Conservation (phyloP, 2,329 filamentous ascomycete species). For the Neonectria coccinea region DNA sequence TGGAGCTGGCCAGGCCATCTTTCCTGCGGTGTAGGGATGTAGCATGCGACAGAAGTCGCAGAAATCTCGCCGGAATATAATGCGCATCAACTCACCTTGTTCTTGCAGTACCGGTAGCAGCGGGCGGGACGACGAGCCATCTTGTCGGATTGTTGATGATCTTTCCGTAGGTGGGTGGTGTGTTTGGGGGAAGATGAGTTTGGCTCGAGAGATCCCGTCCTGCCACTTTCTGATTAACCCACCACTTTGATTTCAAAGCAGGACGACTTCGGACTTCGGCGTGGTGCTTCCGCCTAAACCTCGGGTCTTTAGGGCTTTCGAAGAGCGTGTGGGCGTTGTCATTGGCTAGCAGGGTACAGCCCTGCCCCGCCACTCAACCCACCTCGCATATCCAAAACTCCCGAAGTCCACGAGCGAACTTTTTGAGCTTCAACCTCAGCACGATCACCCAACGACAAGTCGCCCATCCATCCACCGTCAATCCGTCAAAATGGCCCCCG, state of each 20-base stretch:
- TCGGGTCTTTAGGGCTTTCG: conserved; percentile 55
- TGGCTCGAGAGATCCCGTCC: conserved; percentile 44
- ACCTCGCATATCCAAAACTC: conserved; percentile 42
- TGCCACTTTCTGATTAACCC: conserved; percentile 48
- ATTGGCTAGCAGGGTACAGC: conserved; percentile 46
- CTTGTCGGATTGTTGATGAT: conserved; percentile 74
- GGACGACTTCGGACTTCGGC: conserved; percentile 43
- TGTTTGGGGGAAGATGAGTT: conserved; percentile 50
- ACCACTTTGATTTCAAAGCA: conserved; percentile 68
- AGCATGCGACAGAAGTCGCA: conserved; percentile 25
- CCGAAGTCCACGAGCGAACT: conserved; percentile 40
- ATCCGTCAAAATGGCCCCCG: conserved; percentile 72
- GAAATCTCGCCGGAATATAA: conserved; percentile 28
- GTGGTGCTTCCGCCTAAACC: conserved; percentile 53
- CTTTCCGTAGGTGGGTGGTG: conserved; percentile 53
- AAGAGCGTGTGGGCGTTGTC: conserved; percentile 11
- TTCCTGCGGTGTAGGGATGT: conserved; percentile 26
- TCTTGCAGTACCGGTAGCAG: conserved; percentile 99
- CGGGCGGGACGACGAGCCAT: conserved; percentile 99
- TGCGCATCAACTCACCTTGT: conserved; percentile 80
- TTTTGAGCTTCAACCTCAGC: conserved; percentile 44
- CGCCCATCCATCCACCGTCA: conserved; percentile 47
- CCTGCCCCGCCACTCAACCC: conserved; percentile 40
- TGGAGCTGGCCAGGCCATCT: conserved; percentile 12
- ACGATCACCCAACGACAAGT: conserved; percentile 50